Evolutionary conservation across 352 stramenopile species (phyloP).

Genomic region (Phytophthora uliginosa): DNA sequence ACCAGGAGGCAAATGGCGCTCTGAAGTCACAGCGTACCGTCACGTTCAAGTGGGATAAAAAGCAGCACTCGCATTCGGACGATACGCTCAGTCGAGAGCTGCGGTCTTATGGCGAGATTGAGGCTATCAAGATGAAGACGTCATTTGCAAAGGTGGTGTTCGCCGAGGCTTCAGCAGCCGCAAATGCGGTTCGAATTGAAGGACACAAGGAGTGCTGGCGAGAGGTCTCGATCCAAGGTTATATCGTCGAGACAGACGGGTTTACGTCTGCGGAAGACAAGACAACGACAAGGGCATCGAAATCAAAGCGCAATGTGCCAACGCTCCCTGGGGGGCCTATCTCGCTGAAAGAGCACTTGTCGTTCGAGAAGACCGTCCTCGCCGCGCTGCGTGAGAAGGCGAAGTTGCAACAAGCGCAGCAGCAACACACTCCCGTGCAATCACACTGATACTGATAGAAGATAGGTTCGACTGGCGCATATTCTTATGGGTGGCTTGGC

Average conservation of each 20-base stretch:
- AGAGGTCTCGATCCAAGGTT: conserved; percentile 77
- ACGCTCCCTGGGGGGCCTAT: conserved; percentile 58
- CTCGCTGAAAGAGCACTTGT: conserved; percentile 60
- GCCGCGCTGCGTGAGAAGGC: conserved; percentile 53
- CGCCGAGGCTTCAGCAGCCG: conserved; percentile 49
- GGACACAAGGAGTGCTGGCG: conserved; percentile 76
- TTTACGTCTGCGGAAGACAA: conserved; percentile 36
- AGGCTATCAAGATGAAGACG: conserved; percentile 76
- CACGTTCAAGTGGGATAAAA: conserved; percentile 84
- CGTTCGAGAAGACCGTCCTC: conserved; percentile 68
- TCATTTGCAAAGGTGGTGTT: conserved; percentile 81
- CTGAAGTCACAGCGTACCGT: conserved; percentile 79
- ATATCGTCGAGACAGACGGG: conserved; percentile 74
- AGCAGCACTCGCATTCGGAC: conserved; percentile 76
- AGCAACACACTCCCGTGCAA: conserved; percentile 22
- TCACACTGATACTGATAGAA: conserved; percentile 33
- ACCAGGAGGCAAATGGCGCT: conserved; percentile 24
- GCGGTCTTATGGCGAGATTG: conserved; percentile 72
- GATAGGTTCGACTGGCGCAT: conserved; percentile 19
- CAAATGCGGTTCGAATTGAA: conserved; percentile 72
- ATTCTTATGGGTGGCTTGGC: conserved; percentile 24
- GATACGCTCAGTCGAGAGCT: conserved; percentile 73
- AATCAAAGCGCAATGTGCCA: conserved; percentile 22
- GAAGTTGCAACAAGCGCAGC: conserved; percentile 39
- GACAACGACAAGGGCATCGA: conserved; percentile 13